Base-by-base conservation (phyloP, 2,329 filamentous ascomycete species). In the Thelonectria rubi region DNA sequence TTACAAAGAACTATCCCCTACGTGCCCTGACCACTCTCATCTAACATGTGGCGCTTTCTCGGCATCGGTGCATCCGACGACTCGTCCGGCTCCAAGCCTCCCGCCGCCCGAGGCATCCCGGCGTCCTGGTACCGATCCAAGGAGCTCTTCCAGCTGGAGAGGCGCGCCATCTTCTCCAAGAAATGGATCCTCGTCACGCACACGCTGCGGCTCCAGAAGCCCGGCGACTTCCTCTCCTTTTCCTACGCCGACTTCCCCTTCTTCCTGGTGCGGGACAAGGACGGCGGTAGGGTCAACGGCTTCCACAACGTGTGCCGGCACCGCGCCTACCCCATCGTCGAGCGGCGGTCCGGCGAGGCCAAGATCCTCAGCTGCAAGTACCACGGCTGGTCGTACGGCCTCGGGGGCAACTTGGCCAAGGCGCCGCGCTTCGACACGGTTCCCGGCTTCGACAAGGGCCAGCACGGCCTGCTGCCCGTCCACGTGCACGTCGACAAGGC, bases 221-320 rank as follows among this genome's bases (percentile, higher is more conserved):
- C 78, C 4, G 86, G 86, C 12, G 83, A 87, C 69, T 89, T 82
- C 72, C 77, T 86, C 24, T 80, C 81, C n/a, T 87, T 81, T 63
- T 78, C 82, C 3, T 73, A 86, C 5, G 84, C 84, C 2, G 84
- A 81, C 2, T 86, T 82, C 73, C 76, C 83, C 14, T 84, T 88
- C 71, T 76, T 87, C 65, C 72, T 87, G 7, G 76, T 80, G 45
- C 75, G 73, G 17, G 83, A 86, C 68, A 79, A 81, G 30, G 74
- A 81, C 7, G 80, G 80, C 14, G 78, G n/a, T n/a, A n/a, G 79
- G 6, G 80, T 87, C 72, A 82, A 85, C 54, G 85, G 80, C 15
- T 88, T 88, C 69, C 86, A 88, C 74, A 88, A 88, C 67, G 78
- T 87, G 18, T 88, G 86, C 73, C 77, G 86, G 1, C 86, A 88